Conservation (phyloP, 371 early-diverging fungal species). For the Blakeslea trispora region DNA sequence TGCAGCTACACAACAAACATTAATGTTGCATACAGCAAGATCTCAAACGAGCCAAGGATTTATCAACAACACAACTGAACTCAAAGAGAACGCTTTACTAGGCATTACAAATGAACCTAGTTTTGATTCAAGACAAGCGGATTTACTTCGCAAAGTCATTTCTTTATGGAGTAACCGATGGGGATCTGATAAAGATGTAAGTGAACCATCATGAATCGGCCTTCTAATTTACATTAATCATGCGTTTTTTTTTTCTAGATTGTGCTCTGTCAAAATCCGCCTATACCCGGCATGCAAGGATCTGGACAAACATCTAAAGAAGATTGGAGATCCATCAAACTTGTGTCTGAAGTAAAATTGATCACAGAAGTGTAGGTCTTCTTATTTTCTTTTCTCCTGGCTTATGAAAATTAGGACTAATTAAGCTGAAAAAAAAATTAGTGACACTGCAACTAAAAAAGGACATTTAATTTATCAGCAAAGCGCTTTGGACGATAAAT, state of each 20-base stretch:
- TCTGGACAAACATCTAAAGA: constrained; percentile 32
- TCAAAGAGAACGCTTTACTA: background rate
- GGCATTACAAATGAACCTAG: background rate
- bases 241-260: constrained; percentile 40
- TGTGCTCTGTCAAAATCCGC: constrained; percentile 52
- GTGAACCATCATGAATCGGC: constrained; percentile 2
- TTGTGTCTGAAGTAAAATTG: constrained; percentile 59
- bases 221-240: constrained; percentile 1
- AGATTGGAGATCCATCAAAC: constrained; percentile 29
- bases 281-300: constrained; percentile 44
- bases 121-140: constrained; percentile 18
- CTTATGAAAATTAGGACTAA: background rate
- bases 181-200: constrained; percentile 56
- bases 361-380: constrained; percentile 54
- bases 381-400: background rate
- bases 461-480: constrained; percentile 68
- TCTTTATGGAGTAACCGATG: constrained; percentile 53
- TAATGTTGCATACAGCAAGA: constrained; percentile 27
- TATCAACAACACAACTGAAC: constrained; percentile 13
- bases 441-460: constrained; percentile 59
- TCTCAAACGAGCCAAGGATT: constrained; percentile 31
- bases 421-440: too few species aligned
- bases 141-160: constrained; percentile 43
- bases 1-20: constrained; percentile 31
- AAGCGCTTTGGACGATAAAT: constrained; percentile 59